Evolutionary conservation across 257 asterid species (phyloP).

Genomic region (Nicotiana otophora): DNA sequence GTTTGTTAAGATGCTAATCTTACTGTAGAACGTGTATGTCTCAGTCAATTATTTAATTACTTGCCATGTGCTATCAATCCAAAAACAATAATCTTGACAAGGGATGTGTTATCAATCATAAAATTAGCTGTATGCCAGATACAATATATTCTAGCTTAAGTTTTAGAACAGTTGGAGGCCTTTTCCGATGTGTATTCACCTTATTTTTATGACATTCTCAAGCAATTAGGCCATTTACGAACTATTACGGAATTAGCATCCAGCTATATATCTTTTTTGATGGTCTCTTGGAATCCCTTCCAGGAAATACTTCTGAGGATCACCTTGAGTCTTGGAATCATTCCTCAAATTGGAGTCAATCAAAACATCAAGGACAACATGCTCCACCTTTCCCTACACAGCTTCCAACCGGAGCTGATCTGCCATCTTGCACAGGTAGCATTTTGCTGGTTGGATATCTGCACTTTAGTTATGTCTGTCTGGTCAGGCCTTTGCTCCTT

Average conservation of each 20-base stretch:
- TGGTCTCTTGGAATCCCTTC: constrained; percentile 17
- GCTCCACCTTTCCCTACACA: constrained; percentile 69
- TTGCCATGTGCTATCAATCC: background rate
- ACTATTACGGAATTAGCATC: background rate
- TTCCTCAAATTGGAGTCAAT: constrained; percentile 40
- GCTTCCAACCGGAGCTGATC: constrained; percentile 91
- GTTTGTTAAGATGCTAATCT: background rate
- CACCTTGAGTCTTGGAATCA: constrained; percentile 52
- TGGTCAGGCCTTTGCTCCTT: background rate
- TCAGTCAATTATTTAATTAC: background rate
- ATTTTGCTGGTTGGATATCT: constrained; percentile 11
- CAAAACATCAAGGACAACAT: constrained; percentile 49
- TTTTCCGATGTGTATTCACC: background rate
- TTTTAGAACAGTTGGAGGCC: background rate
- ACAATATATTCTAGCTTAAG: background rate
- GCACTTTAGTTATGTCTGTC: background rate
- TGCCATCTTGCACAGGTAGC: constrained; percentile 88
- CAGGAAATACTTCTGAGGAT: constrained; percentile 58
- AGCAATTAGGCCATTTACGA: background rate
- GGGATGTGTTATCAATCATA: background rate
- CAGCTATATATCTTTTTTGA: background rate
- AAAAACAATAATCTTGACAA: background rate
- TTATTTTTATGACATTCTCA: background rate
- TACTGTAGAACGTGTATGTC: background rate
- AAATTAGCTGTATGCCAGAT: background rate